Conservation (phyloP, 2,329 filamentous ascomycete species). For the Botryotinia globosa region DNA sequence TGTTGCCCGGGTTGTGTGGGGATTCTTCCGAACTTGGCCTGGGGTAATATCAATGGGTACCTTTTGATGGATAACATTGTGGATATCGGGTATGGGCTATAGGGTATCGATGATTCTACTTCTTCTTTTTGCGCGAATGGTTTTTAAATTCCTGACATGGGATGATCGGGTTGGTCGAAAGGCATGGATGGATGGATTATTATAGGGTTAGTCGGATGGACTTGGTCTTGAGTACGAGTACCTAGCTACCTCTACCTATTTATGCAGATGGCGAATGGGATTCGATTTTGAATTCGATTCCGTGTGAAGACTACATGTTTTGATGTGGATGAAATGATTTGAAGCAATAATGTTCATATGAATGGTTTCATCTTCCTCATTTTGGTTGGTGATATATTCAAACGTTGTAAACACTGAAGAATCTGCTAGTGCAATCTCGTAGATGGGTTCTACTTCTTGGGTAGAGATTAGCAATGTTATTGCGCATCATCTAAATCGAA, state of each 20-base stretch:
- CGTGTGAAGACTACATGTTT: neutral
- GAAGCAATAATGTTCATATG: neutral
- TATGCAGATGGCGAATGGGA: conserved; percentile 5
- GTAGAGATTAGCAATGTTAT: no score
- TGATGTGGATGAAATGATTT: neutral
- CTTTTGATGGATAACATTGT: conserved; percentile 18
- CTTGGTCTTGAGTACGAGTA: conserved; percentile 4
- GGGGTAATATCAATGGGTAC: conserved; percentile 11
- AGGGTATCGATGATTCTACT: conserved; percentile 10
- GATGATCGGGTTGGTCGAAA: conserved; percentile 5
- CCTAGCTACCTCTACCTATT: conserved; percentile 9
- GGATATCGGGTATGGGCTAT: conserved; percentile 6
- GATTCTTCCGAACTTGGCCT: conserved; percentile 11
- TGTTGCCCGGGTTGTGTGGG: neutral
- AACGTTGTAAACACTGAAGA: no score
- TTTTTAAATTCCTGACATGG: neutral
- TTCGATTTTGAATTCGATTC: neutral
- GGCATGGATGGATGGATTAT: conserved; percentile 16
- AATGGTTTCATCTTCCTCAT: no score
- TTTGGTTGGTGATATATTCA: no score
- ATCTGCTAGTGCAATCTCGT: no score
- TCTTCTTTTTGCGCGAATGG: conserved; percentile 6
- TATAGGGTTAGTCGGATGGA: conserved; percentile 5
- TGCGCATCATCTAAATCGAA: no score
- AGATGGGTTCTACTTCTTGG: no score